A percentile compares a stretch with the other conserved stretches of the same genome.
phyloP scores from a whole-genome alignment of 2,329 filamentous ascomycete species.

The Nannizziopsis barbatae region DNA sequence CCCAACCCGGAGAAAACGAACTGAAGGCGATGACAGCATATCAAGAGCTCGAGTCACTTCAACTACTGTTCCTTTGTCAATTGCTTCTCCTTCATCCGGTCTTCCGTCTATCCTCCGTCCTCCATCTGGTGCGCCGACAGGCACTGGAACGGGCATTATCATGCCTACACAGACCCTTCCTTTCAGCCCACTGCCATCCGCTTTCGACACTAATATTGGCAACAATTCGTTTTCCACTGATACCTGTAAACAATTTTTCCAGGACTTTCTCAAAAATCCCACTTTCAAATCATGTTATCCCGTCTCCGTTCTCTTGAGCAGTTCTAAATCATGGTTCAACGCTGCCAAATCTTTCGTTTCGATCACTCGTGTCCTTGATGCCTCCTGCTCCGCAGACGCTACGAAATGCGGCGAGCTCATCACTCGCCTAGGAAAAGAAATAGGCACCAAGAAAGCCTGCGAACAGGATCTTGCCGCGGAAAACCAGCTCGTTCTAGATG shows the following conservation, averaged over 20 bases:
- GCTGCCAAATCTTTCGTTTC: conserved; percentile 58
- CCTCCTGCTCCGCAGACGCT: conserved; percentile 59
- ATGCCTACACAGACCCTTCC: conserved; percentile 15
- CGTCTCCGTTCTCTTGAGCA: conserved; percentile 73
- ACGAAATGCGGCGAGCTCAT: conserved; percentile 56
- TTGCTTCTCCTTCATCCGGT: background rate
- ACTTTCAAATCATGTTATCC: conserved; percentile 68
- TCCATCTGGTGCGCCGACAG: background rate
- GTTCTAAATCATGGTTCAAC: conserved; percentile 74
- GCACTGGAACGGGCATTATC: conserved; percentile 2
- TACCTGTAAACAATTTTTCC: conserved; percentile 48
- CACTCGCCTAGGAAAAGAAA: conserved; percentile 50
- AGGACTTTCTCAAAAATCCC: conserved; percentile 51
- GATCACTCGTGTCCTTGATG: conserved; percentile 68
- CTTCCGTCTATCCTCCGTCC: background rate
- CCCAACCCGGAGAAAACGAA: background rate
- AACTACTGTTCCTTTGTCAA: background rate
- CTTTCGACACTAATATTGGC: conserved; percentile 56
- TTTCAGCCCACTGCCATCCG: conserved; percentile 42
- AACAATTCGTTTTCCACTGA: conserved; percentile 47
- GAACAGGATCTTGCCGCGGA: conserved; percentile 55
- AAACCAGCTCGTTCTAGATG: conserved; percentile 61
- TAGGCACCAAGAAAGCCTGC: conserved; percentile 56
- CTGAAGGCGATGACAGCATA: background rate
- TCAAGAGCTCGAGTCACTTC: background rate